phyloP scores from a whole-genome alignment of 2,329 filamentous ascomycete genomes.

The Torrubiellomyces zombiae region DNA sequence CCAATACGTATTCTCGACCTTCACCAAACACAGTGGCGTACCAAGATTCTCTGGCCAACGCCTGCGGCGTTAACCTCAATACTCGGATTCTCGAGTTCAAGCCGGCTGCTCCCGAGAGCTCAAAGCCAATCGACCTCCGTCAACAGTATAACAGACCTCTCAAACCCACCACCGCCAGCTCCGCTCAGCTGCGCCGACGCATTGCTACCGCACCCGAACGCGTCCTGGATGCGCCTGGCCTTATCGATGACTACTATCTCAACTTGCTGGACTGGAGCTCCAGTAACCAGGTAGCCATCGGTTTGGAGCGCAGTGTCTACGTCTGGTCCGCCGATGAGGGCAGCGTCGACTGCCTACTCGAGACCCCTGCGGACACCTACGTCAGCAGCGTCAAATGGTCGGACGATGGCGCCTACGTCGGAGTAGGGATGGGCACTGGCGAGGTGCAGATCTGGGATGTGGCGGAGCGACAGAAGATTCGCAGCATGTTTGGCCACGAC shows the following conservation, averaged over 20 bases:
- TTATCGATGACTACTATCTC: conserved; percentile 97
- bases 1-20: conserved; percentile 54
- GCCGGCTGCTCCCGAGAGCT: conserved; percentile 92
- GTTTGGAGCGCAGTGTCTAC: conserved; percentile 90
- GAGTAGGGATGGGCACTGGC: conserved; percentile 83
- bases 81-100: conserved; percentile 97
- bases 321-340: conserved; percentile 96
- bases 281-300: conserved; percentile 93
- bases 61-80: conserved; percentile 84
- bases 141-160: conserved; percentile 96
- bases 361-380: conserved; percentile 81
- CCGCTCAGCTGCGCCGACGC: conserved; percentile 77
- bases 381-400: conserved; percentile 99
- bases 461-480: conserved; percentile 83
- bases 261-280: conserved; percentile 98
- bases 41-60: conserved; percentile 76
- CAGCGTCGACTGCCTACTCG: conserved; percentile 72
- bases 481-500: conserved; percentile 97
- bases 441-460: conserved; percentile 99
- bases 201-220: conserved; percentile 91
- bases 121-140: conserved; percentile 91
- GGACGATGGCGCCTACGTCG: conserved; percentile 87
- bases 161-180: conserved; percentile 54
- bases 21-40: conserved; percentile 83
- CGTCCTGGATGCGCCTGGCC: conserved; percentile 85